phyloP scores from a whole-genome alignment of 768 basidiomycete genomes.

The Suillus occidentalis region DNA sequence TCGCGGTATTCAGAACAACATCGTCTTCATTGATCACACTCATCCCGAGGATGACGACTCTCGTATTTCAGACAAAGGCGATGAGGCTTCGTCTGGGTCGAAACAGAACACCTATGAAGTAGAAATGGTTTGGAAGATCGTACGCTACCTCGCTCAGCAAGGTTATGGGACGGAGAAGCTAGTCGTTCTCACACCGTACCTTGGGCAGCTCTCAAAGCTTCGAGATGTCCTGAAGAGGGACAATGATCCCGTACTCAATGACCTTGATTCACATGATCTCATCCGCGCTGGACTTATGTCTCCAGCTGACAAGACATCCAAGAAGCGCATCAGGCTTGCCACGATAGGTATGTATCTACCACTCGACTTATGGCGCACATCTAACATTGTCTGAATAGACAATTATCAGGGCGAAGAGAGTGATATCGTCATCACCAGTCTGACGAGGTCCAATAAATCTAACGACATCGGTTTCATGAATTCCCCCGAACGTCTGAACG shows the following conservation, averaged over 20 bases:
- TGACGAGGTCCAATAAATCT: constrained; percentile 58
- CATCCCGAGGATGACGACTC: constrained; percentile 51
- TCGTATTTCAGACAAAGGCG: constrained; percentile 43
- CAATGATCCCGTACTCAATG: constrained; percentile 63
- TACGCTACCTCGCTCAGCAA: constrained; percentile 65
- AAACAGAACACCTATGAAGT: constrained; percentile 65
- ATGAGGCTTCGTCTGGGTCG: constrained; percentile 49
- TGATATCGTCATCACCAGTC: constrained; percentile 60
- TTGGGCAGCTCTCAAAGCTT: constrained; percentile 62
- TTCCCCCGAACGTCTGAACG: constrained; percentile 67
- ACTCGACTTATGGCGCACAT: background rate
- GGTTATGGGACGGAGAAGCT: constrained; percentile 62
- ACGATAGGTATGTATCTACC: constrained; percentile 54
- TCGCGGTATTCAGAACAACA: constrained; percentile 53
- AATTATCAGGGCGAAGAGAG: constrained; percentile 80
- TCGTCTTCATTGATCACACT: constrained; percentile 61
- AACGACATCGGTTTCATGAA: constrained; percentile 72
- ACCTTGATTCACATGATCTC: constrained; percentile 61
- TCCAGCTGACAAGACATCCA: constrained; percentile 36
- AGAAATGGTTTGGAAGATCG: constrained; percentile 63
- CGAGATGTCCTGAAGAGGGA: constrained; percentile 42
- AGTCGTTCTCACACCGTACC: constrained; percentile 68
- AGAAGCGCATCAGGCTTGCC: constrained; percentile 53
- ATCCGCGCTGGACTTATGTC: constrained; percentile 54
- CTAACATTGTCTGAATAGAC: constrained; percentile 37